These are phyloP conservation scores for Harringtonia lauricola DNA, from an alignment of 2,329 filamentous ascomycete species.

Conservation along the genomic window DNA sequence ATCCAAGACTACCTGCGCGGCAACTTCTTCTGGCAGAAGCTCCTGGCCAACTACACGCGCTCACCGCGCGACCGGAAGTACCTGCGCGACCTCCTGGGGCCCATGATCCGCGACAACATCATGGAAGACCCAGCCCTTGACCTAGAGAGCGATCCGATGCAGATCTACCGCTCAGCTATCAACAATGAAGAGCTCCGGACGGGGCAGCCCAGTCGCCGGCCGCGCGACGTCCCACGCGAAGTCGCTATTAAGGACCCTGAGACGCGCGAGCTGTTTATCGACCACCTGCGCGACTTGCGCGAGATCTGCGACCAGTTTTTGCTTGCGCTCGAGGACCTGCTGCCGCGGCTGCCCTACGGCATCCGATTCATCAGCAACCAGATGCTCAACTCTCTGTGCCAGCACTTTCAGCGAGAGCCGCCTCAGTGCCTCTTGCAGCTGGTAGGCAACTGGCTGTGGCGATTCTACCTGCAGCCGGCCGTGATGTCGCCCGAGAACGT, in stretches of 20 bases:
- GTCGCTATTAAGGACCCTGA: constrained; percentile 93
- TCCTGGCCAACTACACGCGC: constrained; percentile 78
- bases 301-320: constrained; percentile 94
- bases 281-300: constrained; percentile 83
- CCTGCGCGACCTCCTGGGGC: constrained; percentile 73
- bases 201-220: constrained; percentile 69
- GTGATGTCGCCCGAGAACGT: constrained; percentile 84
- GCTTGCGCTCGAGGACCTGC: constrained; percentile 64
- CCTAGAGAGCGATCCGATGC: constrained; percentile 91
- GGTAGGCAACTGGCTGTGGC: constrained; percentile 88
- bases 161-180: constrained; percentile 91
- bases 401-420: constrained; percentile 71
- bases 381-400: constrained; percentile 66
- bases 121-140: constrained; percentile 86
- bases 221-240: constrained; percentile 77
- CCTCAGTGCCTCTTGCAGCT: constrained; percentile 69
- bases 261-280: constrained; percentile 84
- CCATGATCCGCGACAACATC: constrained; percentile 81
- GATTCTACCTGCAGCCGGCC: constrained; percentile 83
- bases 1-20: constrained; percentile 81
- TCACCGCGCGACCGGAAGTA: constrained; percentile 90
- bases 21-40: constrained; percentile 86
- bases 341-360: constrained; percentile 87
- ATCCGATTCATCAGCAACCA: constrained; percentile 81
- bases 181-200: constrained; percentile 96